Evolutionary conservation across 371 early-diverging fungal species (phyloP), one percentile per base, ranked within the genome.

Genomic region (Lichtheimia hyalospora): DNA sequence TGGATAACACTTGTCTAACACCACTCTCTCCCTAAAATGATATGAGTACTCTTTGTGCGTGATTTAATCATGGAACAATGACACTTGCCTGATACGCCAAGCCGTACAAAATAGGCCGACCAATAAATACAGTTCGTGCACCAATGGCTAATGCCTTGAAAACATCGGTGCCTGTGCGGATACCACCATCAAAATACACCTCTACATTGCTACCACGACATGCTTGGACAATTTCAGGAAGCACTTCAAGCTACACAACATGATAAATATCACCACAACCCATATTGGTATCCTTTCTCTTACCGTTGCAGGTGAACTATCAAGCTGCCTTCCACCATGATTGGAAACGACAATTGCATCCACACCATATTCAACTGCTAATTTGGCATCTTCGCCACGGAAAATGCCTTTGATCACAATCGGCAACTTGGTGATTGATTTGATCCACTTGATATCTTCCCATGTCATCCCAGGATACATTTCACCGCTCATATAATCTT

Each of bases 291-390:
- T n/a, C n/a, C 15, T 24, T 3, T 52, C n/a, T 23, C 3, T 62
- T 65, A 70, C 84, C 5, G 86, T 71, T 5, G 85, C 67, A 53
- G 75, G 75, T 1, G 73, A 64, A 13, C 73, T 66, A 59, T 92
- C 92, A 50, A 92, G 75, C 67, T 92, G 92, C 4, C 93, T 69
- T 5, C 93, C 93, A 43, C 92, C 93, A 62, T 92, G 93, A 69
- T 92, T 92, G 34, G 85, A 84, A 2, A 92, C 81, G 44, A 90
- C 77, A 40, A 92, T 86, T 16, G 82, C 93, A 23, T 76, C 77
- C 44, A 84, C 77, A 2, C 87, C 89, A 54, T 68, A 42, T 53
- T 77, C 15, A 6, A 84, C 82, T 1, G 93, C 92, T 49, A 82
- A 55, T 23, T 77, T 71, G 23, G 92, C 90, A 66, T 92, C 93